These are phyloP conservation scores for Albatrellus ellisii DNA, from an alignment of 768 basidiomycete genomes.

Conservation along the genomic window DNA sequence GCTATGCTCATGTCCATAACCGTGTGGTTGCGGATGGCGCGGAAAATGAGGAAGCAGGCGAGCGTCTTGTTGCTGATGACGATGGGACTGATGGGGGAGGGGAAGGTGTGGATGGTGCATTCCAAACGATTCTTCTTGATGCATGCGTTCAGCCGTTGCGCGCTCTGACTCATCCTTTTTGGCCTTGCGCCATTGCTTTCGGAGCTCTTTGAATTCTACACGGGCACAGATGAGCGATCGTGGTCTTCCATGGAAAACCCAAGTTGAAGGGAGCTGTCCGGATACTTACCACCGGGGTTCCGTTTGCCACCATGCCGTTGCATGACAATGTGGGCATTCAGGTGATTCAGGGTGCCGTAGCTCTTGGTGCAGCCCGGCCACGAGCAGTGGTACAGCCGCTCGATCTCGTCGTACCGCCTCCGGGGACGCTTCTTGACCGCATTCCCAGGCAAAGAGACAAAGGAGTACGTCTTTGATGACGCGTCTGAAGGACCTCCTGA, in stretches of 20 bases:
- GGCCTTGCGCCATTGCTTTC: conserved; percentile 90
- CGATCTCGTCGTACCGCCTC: conserved; percentile 88
- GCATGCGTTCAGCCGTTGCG: conserved; percentile 3
- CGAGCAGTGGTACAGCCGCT: conserved; percentile 82
- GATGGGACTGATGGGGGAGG: conserved; percentile 5
- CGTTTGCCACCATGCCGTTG: conserved; percentile 91
- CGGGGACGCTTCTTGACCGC: conserved; percentile 76
- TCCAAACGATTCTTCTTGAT: conserved; percentile 4
- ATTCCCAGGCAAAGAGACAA: conserved; percentile 72
- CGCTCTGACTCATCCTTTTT: conserved; percentile 54
- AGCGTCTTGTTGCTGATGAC: conserved; percentile 4
- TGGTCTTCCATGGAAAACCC: neutral
- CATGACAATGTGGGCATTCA: conserved; percentile 98
- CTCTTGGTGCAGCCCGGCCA: conserved; percentile 49
- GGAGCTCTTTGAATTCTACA: conserved; percentile 95
- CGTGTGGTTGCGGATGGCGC: conserved; percentile 7
- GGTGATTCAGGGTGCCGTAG: conserved; percentile 91
- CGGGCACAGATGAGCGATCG: conserved; percentile 9
- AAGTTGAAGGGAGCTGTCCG: too few relatives aligned
- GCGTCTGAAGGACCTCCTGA: too few relatives aligned
- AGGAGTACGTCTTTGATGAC: conserved; percentile 60
- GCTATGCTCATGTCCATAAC: conserved; percentile 6
- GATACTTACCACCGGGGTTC: conserved; percentile 69
- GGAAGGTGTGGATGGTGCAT: neutral
- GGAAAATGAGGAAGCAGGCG: neutral